phyloP scores from a whole-genome alignment of 768 basidiomycete genomes.

The Tricholomella constricta region DNA sequence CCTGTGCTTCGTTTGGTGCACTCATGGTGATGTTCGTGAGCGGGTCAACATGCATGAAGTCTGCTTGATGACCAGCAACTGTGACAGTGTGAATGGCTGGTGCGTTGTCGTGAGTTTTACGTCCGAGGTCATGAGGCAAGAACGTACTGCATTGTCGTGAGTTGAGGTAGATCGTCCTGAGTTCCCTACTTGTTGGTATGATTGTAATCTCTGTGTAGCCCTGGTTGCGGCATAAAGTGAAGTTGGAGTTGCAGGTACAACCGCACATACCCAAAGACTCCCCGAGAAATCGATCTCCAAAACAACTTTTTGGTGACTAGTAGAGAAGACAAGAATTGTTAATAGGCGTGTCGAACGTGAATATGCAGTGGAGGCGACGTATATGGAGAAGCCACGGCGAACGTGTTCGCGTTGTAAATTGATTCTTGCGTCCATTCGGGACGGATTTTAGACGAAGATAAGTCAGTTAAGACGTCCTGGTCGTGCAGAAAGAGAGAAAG shows the following conservation, averaged over 20 bases:
- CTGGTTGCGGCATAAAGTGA: slow-evolving; percentile 41
- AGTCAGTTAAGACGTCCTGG: slow-evolving; percentile 28
- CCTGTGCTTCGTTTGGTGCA: slow-evolving; percentile 53
- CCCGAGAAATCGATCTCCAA: slow-evolving; percentile 94
- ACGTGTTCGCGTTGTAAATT: slow-evolving; percentile 76
- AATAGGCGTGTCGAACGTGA: slow-evolving; percentile 27
- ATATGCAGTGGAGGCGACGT: slow-evolving; percentile 52
- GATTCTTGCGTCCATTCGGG: slow-evolving; percentile 49
- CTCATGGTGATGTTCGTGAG: slow-evolving; percentile 65
- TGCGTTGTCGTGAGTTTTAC: slow-evolving; percentile 19
- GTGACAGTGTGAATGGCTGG: slow-evolving; percentile 74
- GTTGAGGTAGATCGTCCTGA: slow-evolving; percentile 86
- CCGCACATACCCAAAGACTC: slow-evolving; percentile 67
- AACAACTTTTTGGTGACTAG: slow-evolving; percentile 95
- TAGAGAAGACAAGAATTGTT: slow-evolving; percentile 57
- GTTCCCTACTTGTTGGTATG: slow-evolving; percentile 73
- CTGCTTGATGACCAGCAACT: slow-evolving; percentile 69
- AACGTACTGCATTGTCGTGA: slow-evolving; percentile 83
- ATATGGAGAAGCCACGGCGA: slow-evolving; percentile 89
- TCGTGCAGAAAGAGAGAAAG: slow-evolving; percentile 12
- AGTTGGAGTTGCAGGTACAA: slow-evolving; percentile 5
- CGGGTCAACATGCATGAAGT: slow-evolving; percentile 79
- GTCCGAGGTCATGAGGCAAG: neutral
- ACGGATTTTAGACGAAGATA: slow-evolving; percentile 20
- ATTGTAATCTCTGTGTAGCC: slow-evolving; percentile 95